These are phyloP conservation scores for Rhizopus delemar DNA, from an alignment of 371 early-diverging fungal genomes.

Conservation along the genomic window DNA sequence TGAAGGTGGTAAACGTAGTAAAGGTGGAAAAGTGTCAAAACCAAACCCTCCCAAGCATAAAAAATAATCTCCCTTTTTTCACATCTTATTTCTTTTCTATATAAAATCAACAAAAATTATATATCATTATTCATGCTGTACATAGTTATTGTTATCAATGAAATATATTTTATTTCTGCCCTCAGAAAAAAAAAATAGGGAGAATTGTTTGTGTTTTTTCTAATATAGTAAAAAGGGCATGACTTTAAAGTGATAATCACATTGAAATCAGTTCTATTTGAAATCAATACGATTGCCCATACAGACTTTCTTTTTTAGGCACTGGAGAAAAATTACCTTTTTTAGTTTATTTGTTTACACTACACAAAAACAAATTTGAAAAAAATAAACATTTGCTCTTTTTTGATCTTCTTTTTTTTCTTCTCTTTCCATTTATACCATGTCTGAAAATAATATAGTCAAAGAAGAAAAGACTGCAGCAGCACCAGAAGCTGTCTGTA, in stretches of 20 bases:
- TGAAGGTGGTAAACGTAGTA: conserved; percentile 46
- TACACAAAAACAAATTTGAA: background rate
- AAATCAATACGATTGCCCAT: too few relatives aligned
- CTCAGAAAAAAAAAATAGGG: background rate
- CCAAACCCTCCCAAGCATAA: conserved; percentile 7
- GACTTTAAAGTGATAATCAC: too few relatives aligned
- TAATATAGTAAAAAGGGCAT: too few relatives aligned
- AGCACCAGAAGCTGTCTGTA: conserved; percentile 28
- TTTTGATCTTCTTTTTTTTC: background rate
- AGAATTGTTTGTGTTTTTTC: too few relatives aligned
- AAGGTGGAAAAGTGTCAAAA: conserved; percentile 41
- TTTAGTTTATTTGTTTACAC: conserved; percentile 4
- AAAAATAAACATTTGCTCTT: background rate
- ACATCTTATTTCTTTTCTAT: too few relatives aligned
- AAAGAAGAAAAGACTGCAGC: conserved; percentile 31
- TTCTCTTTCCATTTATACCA: conserved; percentile 61
- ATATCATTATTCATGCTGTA: background rate
- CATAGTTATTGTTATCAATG: too few relatives aligned
- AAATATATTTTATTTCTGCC: background rate
- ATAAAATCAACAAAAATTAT: conserved; percentile 56
- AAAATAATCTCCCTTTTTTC: background rate
- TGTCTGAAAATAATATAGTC: conserved; percentile 49
- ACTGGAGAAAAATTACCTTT: background rate
- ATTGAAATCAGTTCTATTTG: too few relatives aligned
- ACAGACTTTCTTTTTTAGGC: too few relatives aligned